A percentile compares a stretch with the other conserved stretches of the same genome.
These are phyloP conservation scores for Apiotrichum brassicae DNA, from an alignment of 1,284 basidiomycete genomes.

Conservation along the genomic window DNA sequence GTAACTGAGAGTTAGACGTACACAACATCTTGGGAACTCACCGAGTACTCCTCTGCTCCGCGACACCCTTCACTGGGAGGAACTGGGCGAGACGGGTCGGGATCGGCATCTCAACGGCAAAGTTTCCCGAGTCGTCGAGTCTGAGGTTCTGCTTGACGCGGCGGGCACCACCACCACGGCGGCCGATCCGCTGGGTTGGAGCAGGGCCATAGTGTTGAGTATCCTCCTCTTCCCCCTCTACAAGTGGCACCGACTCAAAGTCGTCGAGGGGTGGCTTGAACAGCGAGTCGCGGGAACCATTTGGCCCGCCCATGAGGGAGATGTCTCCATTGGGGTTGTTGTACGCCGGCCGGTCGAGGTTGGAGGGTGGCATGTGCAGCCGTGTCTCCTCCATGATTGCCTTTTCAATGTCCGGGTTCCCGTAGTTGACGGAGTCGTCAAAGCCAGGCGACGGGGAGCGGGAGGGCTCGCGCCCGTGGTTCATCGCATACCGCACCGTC, in stretches of 20 bases:
- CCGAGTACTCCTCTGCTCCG: conserved; percentile 76
- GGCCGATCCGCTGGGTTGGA: conserved; percentile 65
- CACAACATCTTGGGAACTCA: conserved; percentile 44
- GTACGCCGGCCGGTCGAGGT: conserved; percentile 1
- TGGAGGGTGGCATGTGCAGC: neutral
- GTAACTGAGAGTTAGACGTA: conserved; percentile 41
- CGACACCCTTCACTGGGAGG: conserved; percentile 69
- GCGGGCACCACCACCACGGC: conserved; percentile 57
- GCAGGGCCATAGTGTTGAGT: conserved; percentile 84
- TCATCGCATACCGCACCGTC: conserved; percentile 26
- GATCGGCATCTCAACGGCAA: conserved; percentile 75
- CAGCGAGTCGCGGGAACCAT: conserved; percentile 3
- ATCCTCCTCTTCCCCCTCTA: conserved; percentile 9
- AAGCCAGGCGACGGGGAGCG: conserved; percentile 33
- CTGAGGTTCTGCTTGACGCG: conserved; percentile 48
- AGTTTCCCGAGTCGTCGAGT: conserved; percentile 63
- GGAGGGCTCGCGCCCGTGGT: conserved; percentile 17
- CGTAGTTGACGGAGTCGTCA: conserved; percentile 21
- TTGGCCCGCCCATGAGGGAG: neutral
- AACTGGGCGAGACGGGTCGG: conserved; percentile 68
- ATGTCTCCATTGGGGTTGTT: conserved; percentile 17
- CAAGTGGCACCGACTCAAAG: conserved; percentile 15
- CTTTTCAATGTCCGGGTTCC: conserved; percentile 27
- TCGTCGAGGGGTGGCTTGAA: conserved; percentile 13
- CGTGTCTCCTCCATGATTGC: conserved; percentile 19